Percentiles rank a stretch among this genome's conserved stretches.
Conservation (phyloP, 1,139 yeast species). For the Arxiozyma heterogenica region DNA sequence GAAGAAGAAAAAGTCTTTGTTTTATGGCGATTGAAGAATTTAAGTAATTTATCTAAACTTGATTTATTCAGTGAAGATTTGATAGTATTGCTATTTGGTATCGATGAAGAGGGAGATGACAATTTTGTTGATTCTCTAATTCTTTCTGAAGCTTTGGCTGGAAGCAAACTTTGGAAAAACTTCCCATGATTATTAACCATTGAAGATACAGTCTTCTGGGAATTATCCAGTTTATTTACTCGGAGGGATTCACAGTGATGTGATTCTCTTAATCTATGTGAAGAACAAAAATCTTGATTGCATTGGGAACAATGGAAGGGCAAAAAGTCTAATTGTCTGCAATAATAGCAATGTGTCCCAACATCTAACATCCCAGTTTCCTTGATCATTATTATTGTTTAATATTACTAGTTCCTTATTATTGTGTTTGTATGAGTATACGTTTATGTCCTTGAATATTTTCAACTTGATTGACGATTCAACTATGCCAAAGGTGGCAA, state of each 20-base stretch:
- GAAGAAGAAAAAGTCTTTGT: background rate
- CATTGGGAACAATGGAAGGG: slow-evolving; percentile 60
- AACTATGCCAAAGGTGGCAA: too few relatives aligned
- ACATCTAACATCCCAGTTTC: slow-evolving; percentile 50
- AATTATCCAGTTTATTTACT: background rate
- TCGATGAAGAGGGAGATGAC: slow-evolving; percentile 3
- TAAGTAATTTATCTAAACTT: slow-evolving; percentile 41
- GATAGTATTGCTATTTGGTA: slow-evolving; percentile 7
- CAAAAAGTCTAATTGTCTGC: slow-evolving; percentile 57
- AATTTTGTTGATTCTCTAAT: slow-evolving; percentile 13
- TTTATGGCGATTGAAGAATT: slow-evolving; percentile 33
- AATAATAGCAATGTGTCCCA: slow-evolving; percentile 57
- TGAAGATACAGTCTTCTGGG: background rate
- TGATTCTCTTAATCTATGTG: slow-evolving; percentile 43
- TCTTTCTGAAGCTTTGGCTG: slow-evolving; percentile 46
- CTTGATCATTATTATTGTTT: background rate
- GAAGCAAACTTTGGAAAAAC: slow-evolving; percentile 39
- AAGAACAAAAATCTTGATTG: slow-evolving; percentile 45
- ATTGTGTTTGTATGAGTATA: background rate
- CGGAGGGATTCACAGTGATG: slow-evolving; percentile 36
- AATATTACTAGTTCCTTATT: background rate
- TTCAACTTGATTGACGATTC: too few relatives aligned
- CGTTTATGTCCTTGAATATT: too few relatives aligned
- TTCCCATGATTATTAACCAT: slow-evolving; percentile 16
- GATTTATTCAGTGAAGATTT: slow-evolving; percentile 25